Evolutionary conservation across 805 yeast species (phyloP), one percentile per base, ranked within the genome.

Genomic region (Nakazawaea wickerhamii): DNA sequence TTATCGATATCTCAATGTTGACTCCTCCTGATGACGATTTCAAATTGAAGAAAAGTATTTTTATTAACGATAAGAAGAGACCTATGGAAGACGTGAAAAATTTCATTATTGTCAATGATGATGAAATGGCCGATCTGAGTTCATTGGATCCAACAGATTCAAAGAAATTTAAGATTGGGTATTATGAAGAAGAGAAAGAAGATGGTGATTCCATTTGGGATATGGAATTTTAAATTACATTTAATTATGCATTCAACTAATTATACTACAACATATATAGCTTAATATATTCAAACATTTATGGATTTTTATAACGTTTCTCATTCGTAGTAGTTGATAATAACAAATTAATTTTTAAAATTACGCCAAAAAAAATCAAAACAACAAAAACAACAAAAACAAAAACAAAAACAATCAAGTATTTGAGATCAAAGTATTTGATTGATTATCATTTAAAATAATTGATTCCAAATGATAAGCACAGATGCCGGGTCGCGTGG

Each of bases 21-120:
- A 61, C 69, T 2, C 68, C 69, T 4, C 69, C 68, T 4, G 65
- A 60, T 36, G 45, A 34, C 4, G 48, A 27, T 31, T 39, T 17
- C 21, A 23, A 26, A 14, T 19, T 22, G 41, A 40, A 26, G 53
- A 47, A 27, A 35, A 36, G 37, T 9, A 36, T 42, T 9, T 35
- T 33, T 11, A 45, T 28, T 10, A 34, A 30, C 13, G 52, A 45
- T 13, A 27, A 33, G 11, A 52, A 54, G 49, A 52, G 49, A 30
- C 27, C 33, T 17, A 9, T 40, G 5, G 41, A 36, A 18, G 47
- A 40, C 8, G 43, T 32, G 5, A 34, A 40, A 23, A 44, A 44
- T 32, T 36, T 40, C 46, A 22, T 47, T 25, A 50, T 46, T 39
- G 41, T 48, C 2, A 50, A 47, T 15, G 46, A 46, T n/a, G 44